Evolutionary conservation across 2,329 filamentous ascomycete species (phyloP).

Genomic region (Dothistroma septosporum): DNA sequence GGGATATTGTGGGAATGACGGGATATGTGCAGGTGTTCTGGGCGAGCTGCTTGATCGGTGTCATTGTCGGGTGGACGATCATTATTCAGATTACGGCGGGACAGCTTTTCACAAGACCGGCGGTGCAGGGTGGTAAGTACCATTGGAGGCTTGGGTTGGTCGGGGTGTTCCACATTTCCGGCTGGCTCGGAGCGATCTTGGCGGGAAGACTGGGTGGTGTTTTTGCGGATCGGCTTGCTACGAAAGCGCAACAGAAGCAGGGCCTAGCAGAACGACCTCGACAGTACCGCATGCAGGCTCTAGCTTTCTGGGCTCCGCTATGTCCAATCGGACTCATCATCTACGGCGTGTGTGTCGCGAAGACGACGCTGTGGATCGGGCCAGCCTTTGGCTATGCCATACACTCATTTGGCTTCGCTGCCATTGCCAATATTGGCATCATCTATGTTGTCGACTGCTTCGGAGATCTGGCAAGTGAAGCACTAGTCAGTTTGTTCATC

Average conservation of each 20-base stretch:
- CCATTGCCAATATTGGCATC: slow-evolving; percentile 29
- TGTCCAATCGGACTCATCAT: slow-evolving; percentile 32
- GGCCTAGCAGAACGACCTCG: neutral
- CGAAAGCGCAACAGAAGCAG: slow-evolving; percentile 23
- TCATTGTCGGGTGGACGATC: slow-evolving; percentile 30
- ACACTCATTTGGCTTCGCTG: slow-evolving; percentile 32
- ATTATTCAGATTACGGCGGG: slow-evolving; percentile 26
- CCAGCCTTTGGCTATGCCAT: slow-evolving; percentile 30
- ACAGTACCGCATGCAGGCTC: neutral
- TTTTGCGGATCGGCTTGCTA: slow-evolving; percentile 28
- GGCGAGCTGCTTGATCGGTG: slow-evolving; percentile 21
- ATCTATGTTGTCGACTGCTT: slow-evolving; percentile 33
- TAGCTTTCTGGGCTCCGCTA: slow-evolving; percentile 28
- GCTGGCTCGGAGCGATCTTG: slow-evolving; percentile 23
- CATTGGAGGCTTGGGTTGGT: slow-evolving; percentile 20
- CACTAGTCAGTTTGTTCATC: slow-evolving; percentile 31
- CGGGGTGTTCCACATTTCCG: slow-evolving; percentile 26
- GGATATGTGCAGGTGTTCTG: slow-evolving; percentile 26
- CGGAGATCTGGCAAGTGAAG: slow-evolving; percentile 28
- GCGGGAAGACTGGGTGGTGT: slow-evolving; percentile 28
- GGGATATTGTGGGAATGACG: slow-evolving; percentile 24
- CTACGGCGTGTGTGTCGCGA: slow-evolving; percentile 29
- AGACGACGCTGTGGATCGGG: slow-evolving; percentile 22
- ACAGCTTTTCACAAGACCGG: slow-evolving; percentile 19
- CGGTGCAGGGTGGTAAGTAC: slow-evolving; percentile 11